phyloP scores from a whole-genome alignment of 129 eudicot genomes.

The Tanacetum coccineum region DNA sequence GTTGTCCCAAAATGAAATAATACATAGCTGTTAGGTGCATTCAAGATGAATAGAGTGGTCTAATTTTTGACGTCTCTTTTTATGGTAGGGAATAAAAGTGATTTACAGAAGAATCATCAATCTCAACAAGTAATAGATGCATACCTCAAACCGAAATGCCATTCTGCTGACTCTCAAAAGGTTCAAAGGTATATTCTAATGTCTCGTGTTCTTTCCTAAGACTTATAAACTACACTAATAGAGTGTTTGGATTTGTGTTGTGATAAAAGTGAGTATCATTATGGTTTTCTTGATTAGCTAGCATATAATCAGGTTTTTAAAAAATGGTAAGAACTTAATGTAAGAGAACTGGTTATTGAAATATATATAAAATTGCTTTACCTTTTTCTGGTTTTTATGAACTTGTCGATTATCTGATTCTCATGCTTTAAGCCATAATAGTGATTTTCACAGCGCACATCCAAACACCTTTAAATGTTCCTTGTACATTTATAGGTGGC shows the following conservation, averaged over 20 bases:
- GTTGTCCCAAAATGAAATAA: not conserved
- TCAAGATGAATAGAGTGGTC: not conserved
- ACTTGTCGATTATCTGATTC: not conserved
- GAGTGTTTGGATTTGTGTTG: not conserved
- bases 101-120: constrained; percentile 30
- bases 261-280: not conserved
- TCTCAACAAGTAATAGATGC: constrained; percentile 69
- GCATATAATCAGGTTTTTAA: not conserved
- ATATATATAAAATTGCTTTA: not conserved
- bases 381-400: constrained; percentile 1
- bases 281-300: not conserved
- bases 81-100: constrained; percentile 36
- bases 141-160: constrained; percentile 85
- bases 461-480: not conserved
- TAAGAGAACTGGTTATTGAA: not conserved
- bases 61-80: constrained; percentile 19
- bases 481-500: not conserved
- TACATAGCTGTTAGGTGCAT: not conserved
- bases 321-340: not conserved
- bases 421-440: not conserved
- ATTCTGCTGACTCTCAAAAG: constrained; percentile 68
- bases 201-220: not conserved
- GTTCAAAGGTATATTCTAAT: constrained; percentile 54
- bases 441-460: not conserved
- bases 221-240: not conserved